These are phyloP conservation scores for Starmerella khaoyaiensis DNA, from an alignment of 805 yeast genomes.

Conservation along the genomic window DNA sequence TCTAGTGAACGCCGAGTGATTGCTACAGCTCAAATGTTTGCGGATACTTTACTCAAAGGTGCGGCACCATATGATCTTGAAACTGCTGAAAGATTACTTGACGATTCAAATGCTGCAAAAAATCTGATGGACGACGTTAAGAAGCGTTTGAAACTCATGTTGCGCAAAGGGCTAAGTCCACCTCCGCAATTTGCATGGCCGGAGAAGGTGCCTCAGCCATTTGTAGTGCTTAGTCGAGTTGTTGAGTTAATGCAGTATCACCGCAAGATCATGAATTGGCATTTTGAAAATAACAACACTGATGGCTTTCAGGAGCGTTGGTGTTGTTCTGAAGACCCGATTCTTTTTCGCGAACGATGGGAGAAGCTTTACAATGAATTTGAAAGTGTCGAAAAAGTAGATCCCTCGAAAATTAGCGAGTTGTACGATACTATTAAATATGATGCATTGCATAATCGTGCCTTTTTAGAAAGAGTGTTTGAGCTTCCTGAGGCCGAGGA, in stretches of 20 bases:
- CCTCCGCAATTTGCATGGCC: conserved; percentile 99
- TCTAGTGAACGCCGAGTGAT: conserved; percentile 92
- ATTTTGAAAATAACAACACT: conserved; percentile 56
- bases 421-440: conserved; percentile 96
- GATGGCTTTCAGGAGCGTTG: conserved; percentile 60
- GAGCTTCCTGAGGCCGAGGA: conserved; percentile 28
- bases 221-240: conserved; percentile 81
- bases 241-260: conserved; percentile 93
- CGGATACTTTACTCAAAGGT: conserved; percentile 58
- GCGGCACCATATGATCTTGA: conserved; percentile 61
- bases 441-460: conserved; percentile 91
- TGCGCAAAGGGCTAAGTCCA: conserved; percentile 91
- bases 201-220: conserved; percentile 94
- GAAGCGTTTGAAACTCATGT: conserved; percentile 83
- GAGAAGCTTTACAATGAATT: conserved; percentile 90
- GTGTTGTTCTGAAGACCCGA: conserved; percentile 96
- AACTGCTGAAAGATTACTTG: conserved; percentile 79
- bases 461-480: conserved; percentile 72
- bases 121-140: conserved; percentile 96
- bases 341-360: conserved; percentile 88
- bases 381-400: conserved; percentile 81
- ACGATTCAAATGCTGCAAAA: conserved; percentile 96
- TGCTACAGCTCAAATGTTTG: conserved; percentile 80
- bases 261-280: conserved; percentile 66
- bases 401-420: conserved; percentile 93